Base-by-base conservation (phyloP, 129 eudicot species). In the Flaveria robusta region DNA sequence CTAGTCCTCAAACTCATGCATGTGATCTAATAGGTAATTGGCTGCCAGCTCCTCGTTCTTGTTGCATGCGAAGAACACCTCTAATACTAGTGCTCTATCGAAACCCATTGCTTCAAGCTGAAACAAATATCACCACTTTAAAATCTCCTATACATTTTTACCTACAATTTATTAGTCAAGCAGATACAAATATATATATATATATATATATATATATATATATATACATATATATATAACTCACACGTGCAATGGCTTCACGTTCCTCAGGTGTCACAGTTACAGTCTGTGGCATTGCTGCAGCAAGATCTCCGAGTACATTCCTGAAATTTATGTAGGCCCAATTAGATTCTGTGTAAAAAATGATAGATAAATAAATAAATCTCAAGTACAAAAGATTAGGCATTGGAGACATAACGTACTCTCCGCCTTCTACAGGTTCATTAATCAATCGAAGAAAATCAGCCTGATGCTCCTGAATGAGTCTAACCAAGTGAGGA, bases 401-500 rank as follows among this genome's bases (percentile, higher is more conserved):
- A 68, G 26, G 46, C 54, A 24, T 43, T 45, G 11, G 27, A 47
- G 37, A 42, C 16, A 39, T 39, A 31, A 63, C 86, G 11, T 81
- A 83, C 89, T 90, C 98, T 81, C 92, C 93, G 68, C 96, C 98
- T 88, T 90, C 97, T 80, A 82, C 79, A 63, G 97, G 96, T 74
- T 93, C 98, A 75, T 93, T 90, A 27, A 93, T 85, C 76, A 90
- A 87, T 56, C 92, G 97, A 71, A 90, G 93, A 70, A 93, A 93
- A 79, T 93, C 98, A 70, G 87, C 87, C 77, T 93, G 97, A 76
- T 91, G 97, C 78, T 93, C 96, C 78, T 93, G 98, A 59, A 93
- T 93, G 51, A 90, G 85, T 71, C 97, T 85, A 83, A 88, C 84
- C 70, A 93, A 37, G 7, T 93, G 87, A 67, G 97, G 98, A 56